Evolutionary conservation across 1,139 yeast species (phyloP), one percentile per base, ranked within the genome.

Genomic region (Kurtzmaniella quercitrusa): DNA sequence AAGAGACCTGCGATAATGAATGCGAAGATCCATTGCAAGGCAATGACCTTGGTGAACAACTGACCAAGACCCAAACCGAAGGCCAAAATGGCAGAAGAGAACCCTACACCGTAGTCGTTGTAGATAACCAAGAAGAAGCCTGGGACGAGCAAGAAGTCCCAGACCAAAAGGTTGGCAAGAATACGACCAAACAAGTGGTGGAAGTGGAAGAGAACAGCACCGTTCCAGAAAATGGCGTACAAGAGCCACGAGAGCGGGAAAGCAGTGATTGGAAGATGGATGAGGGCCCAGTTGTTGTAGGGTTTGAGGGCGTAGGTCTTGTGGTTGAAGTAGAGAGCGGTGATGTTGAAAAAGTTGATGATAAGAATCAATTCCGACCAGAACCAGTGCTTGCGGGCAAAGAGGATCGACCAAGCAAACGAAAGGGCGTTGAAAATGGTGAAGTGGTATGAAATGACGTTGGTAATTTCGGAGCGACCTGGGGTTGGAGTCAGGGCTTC

Each of bases 21-120:
- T 9, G 90, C 94, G 67, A 86, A 86, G 51, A 84, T 79, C 95
- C 95, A 87, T 66, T 86, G 95, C 49, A 86, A 71, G 2, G 93
- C 93, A 66, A 86, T 74, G 25, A 78, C 68, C 65, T 79, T 84
- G 45, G 80, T 76, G 56, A 81, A 72, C 47, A 86, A 60, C 64
- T 86, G 95, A 46, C 85, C 83, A 43, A 84, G 68, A 2, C 82
- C 93, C 40, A 86, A 61, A 27, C 86, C 91, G 50, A 84, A 73
- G 49, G 74, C 68, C 52, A 86, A 67, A 51, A 76, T 72, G 25
- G 83, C 63, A 17, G 81, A 70, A 41, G 82, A 67, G 39, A 85
- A 62, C 8, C 89, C 91, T 44, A 82, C 65, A 2, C 84, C 82
- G 79, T 86, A 87, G 64, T 87, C 95, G 49, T 79, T 78, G 60